Percentiles rank a stretch among this genome's conserved stretches.
Evolutionary conservation across 306 rosid genomes (phyloP).

Genomic region (Ziziphus jujuba): DNA sequence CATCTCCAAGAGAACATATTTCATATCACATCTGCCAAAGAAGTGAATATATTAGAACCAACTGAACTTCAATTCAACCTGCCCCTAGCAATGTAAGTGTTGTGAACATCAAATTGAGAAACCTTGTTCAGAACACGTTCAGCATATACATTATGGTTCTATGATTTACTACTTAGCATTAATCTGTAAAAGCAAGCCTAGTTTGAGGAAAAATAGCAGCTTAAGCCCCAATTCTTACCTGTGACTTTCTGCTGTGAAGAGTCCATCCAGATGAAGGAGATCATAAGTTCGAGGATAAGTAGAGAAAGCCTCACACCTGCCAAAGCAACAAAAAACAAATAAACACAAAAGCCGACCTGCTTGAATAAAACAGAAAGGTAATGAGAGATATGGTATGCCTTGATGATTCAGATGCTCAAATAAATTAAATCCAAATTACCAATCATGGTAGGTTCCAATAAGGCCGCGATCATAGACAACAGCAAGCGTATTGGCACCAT

Average conservation of each 20-base stretch:
- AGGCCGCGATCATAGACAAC: slow-evolving; percentile 92
- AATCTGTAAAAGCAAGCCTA: no score
- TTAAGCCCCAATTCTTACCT: slow-evolving; percentile 47
- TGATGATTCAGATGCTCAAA: background rate
- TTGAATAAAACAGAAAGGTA: background rate
- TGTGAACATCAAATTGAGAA: no score
- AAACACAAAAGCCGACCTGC: slow-evolving; percentile 16
- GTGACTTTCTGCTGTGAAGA: slow-evolving; percentile 86
- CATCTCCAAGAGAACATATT: slow-evolving; percentile 87
- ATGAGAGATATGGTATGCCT: background rate
- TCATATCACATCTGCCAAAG: slow-evolving; percentile 82
- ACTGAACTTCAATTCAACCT: background rate
- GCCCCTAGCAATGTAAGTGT: no score
- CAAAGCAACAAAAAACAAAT: slow-evolving; percentile 26
- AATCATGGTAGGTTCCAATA: slow-evolving; percentile 87
- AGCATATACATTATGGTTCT: no score
- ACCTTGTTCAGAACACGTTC: no score
- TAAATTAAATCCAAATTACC: slow-evolving; percentile 45
- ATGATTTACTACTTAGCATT: no score
- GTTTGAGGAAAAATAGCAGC: background rate
- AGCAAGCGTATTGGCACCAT: slow-evolving; percentile 73
- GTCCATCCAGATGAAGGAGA: slow-evolving; percentile 92
- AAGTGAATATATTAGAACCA: slow-evolving; percentile 24
- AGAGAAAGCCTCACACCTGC: slow-evolving; percentile 98
- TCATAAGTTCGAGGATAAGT: slow-evolving; percentile 97